phyloP scores from a whole-genome alignment of 2,329 filamentous ascomycete species.

The Emmonsiellopsis sp. region DNA sequence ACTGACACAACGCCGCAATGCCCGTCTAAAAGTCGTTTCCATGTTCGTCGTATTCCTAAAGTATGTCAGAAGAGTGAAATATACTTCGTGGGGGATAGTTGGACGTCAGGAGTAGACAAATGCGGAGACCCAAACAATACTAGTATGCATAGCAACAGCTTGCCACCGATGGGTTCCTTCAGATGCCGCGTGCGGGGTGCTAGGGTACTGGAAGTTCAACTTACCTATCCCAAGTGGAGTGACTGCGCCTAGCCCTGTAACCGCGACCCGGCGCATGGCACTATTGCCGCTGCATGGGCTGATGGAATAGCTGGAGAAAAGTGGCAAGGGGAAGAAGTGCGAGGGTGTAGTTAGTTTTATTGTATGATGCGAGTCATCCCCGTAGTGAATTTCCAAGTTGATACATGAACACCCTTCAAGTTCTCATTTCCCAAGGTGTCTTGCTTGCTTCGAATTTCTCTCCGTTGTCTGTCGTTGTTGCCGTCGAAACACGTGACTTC shows the following conservation, averaged over 20 bases:
- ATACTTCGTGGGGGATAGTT: not conserved
- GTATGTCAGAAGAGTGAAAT: constrained; percentile 1
- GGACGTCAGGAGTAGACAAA: no score
- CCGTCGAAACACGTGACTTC: not conserved
- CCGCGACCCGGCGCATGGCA: constrained; percentile 58
- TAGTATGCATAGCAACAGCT: no score
- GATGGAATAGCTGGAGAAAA: not conserved
- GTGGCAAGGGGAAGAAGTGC: no score
- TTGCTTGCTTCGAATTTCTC: no score
- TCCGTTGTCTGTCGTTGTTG: no score
- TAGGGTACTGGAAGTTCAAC: constrained; percentile 10
- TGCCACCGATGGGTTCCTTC: no score
- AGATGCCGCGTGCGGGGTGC: no score
- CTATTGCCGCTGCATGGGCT: constrained; percentile 4
- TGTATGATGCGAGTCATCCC: no score
- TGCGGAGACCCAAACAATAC: no score
- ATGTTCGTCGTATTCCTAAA: constrained; percentile 61
- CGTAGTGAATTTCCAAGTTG: no score
- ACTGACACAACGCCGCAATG: constrained; percentile 74
- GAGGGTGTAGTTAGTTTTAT: no score
- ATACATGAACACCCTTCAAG: no score
- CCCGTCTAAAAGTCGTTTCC: constrained; percentile 70
- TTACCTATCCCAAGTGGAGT: constrained; percentile 72
- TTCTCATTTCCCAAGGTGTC: not conserved
- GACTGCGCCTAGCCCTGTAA: constrained; percentile 73